Percentiles rank a stretch among this genome's conserved stretches.
phyloP scores from a whole-genome alignment of 2,329 filamentous ascomycete species.

The Aspergillus ochraceoroseus region DNA sequence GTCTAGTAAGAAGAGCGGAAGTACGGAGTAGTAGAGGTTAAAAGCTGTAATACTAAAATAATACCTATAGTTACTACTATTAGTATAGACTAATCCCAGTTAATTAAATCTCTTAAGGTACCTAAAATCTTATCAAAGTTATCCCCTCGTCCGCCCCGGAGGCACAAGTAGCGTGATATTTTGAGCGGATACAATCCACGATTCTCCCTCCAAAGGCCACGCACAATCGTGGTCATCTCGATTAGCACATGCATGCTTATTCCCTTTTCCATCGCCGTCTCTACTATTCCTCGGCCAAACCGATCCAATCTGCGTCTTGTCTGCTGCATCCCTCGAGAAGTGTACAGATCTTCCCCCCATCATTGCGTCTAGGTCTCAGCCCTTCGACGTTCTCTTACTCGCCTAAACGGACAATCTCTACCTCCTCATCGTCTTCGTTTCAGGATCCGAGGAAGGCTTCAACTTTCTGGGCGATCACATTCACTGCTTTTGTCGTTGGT shows the following conservation, averaged over 20 bases:
- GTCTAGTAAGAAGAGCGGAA: too few relatives aligned
- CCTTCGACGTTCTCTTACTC: conserved; percentile 23
- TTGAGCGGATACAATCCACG: too few relatives aligned
- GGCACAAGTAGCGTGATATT: too few relatives aligned
- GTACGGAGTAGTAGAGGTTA: too few relatives aligned
- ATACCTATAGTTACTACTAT: too few relatives aligned
- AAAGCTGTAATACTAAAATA: too few relatives aligned
- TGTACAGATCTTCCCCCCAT: conserved; percentile 22
- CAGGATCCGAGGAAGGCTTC: conserved; percentile 34
- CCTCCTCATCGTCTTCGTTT: conserved; percentile 18
- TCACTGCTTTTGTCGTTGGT: conserved; percentile 32
- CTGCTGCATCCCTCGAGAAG: conserved; percentile 15
- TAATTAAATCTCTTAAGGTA: too few relatives aligned
- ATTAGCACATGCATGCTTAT: conserved; percentile 39
- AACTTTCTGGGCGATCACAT: conserved; percentile 37
- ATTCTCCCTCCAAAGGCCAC: neutral
- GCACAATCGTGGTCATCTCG: too few relatives aligned
- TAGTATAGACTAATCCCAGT: too few relatives aligned
- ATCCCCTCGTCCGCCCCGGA: too few relatives aligned
- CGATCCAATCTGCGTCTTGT: conserved; percentile 18
- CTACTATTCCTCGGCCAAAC: conserved; percentile 31
- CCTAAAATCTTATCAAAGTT: too few relatives aligned
- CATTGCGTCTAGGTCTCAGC: conserved; percentile 20
- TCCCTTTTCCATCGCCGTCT: conserved; percentile 29
- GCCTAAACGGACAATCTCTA: conserved; percentile 28